Evolutionary conservation across 495 filamentous ascomycete species (phyloP).

Genomic region (Hypoxylon fragiforme): DNA sequence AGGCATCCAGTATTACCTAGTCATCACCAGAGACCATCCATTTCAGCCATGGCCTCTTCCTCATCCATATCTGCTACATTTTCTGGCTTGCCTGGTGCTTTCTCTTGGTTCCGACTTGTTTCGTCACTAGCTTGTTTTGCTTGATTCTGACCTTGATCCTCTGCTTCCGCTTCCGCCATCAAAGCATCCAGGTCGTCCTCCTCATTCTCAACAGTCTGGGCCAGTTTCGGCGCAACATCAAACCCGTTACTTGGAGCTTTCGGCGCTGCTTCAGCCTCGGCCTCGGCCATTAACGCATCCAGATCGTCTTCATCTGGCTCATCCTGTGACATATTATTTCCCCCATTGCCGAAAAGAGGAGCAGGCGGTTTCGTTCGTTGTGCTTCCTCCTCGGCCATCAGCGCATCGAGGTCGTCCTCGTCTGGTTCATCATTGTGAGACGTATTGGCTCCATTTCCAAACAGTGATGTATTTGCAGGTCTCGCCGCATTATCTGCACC

Average conservation of each 20-base stretch:
- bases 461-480: slow-evolving; percentile 12
- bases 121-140: not conserved
- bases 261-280: slow-evolving; percentile 38
- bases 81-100: slow-evolving; percentile 20
- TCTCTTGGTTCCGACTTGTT: slow-evolving; percentile 4
- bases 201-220: slow-evolving; percentile 10
- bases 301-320: slow-evolving; percentile 54
- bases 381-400: slow-evolving; percentile 53
- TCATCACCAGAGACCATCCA: slow-evolving; percentile 62
- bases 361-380: slow-evolving; percentile 21
- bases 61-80: slow-evolving; percentile 54
- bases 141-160: no score
- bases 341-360: slow-evolving; percentile 41
- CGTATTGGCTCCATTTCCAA: slow-evolving; percentile 18
- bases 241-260: not conserved
- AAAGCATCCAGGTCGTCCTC: slow-evolving; percentile 51
- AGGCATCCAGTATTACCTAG: not conserved
- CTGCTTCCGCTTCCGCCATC: slow-evolving; percentile 49
- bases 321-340: slow-evolving; percentile 7
- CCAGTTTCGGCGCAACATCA: slow-evolving; percentile 11
- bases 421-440: slow-evolving; percentile 36
- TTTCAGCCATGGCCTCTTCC: slow-evolving; percentile 68
- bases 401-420: slow-evolving; percentile 55
- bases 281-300: slow-evolving; percentile 57
- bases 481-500: not conserved